phyloP scores from a whole-genome alignment of 2,329 filamentous ascomycete species.

The Aureobasidium sp. region DNA sequence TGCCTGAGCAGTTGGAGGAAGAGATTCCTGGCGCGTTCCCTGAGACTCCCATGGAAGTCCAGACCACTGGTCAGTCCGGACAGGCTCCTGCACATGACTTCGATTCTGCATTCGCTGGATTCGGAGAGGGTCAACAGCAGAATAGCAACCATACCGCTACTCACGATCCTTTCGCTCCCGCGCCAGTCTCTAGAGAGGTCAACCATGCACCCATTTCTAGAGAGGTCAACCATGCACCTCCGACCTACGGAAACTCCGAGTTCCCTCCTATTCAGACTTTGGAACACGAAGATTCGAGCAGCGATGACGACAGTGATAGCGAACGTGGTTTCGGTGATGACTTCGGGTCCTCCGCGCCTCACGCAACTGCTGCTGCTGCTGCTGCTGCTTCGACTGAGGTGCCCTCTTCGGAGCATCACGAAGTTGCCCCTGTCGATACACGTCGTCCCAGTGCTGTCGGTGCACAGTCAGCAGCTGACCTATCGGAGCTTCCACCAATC shows the following conservation, averaged over 20 bases:
- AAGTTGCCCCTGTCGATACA: background rate
- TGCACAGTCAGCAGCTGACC: conserved; percentile 25
- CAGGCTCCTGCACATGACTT: conserved; percentile 50
- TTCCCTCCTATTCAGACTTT: conserved; percentile 92
- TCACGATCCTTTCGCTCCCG: conserved; percentile 32
- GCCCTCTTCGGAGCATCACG: background rate
- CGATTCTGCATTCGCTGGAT: conserved; percentile 75
- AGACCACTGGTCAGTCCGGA: conserved; percentile 1
- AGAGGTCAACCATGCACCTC: background rate
- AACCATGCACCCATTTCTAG: no score
- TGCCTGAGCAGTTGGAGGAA: conserved; percentile 35
- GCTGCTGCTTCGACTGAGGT: conserved; percentile 11
- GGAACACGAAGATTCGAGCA: conserved; percentile 61
- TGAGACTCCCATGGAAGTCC: conserved; percentile 28
- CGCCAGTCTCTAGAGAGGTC: conserved; percentile 22
- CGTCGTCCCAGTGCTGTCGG: conserved; percentile 13
- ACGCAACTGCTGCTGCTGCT: conserved; percentile 7
- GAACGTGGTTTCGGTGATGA: conserved; percentile 85
- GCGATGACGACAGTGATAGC: conserved; percentile 63
- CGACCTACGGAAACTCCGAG: conserved; percentile 40
- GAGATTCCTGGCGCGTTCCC: conserved; percentile 43
- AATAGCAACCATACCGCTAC: conserved; percentile 14
- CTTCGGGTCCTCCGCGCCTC: conserved; percentile 59
- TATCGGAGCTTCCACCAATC: conserved; percentile 39
- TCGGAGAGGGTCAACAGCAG: conserved; percentile 34